These are phyloP conservation scores for Cetraspora pellucida DNA, from an alignment of 192 early-diverging fungal species.

Conservation along the genomic window DNA sequence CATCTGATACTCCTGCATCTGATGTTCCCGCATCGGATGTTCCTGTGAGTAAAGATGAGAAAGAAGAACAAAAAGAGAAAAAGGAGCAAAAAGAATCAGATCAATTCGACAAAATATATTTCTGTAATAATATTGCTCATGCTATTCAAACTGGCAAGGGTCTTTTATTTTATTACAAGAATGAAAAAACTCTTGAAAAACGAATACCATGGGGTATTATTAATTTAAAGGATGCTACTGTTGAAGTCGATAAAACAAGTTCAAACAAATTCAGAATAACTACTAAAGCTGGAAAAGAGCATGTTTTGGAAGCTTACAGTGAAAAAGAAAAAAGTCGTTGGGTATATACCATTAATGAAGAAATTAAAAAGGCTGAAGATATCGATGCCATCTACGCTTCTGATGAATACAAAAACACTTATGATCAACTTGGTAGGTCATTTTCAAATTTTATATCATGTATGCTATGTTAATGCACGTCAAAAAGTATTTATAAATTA, in stretches of 20 bases:
- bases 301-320: not conserved
- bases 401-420: not conserved
- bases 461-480: not conserved
- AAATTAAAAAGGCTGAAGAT: not conserved
- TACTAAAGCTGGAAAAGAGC: not conserved
- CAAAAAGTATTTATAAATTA: too few species aligned
- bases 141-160: conserved; percentile 46
- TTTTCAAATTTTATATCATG: not conserved
- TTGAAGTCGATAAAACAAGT: not conserved
- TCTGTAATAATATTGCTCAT: conserved; percentile 35
- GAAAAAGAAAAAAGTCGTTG: not conserved
- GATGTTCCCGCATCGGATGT: too few species aligned
- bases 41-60: too few species aligned
- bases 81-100: too few species aligned
- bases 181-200: conserved; percentile 37
- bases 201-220: conserved; percentile 41
- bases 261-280: not conserved
- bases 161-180: conserved; percentile 43
- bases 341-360: not conserved
- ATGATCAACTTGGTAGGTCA: not conserved
- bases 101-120: too few species aligned
- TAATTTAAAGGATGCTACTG: not conserved
- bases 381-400: not conserved
- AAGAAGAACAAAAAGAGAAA: too few species aligned
- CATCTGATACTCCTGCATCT: too few species aligned